These are phyloP conservation scores for Rhytidiadelphus loreus DNA, from an alignment of 225 moss, liverwort and hornwort species.

Conservation along the genomic window DNA sequence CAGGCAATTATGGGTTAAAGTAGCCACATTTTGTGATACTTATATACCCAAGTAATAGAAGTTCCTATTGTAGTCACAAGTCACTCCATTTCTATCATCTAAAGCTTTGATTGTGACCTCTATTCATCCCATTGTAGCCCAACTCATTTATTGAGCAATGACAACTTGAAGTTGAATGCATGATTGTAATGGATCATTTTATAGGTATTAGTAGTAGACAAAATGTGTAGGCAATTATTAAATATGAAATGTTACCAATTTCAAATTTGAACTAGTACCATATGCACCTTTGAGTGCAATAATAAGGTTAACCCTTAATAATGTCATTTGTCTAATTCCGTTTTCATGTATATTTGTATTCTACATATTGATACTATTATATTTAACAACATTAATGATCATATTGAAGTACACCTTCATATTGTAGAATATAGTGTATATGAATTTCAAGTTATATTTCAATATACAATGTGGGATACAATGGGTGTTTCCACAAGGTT, in stretches of 20 bases:
- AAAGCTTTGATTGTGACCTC: neutral
- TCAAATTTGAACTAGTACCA: neutral
- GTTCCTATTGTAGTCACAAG: neutral
- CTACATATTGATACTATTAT: neutral
- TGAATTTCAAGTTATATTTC: neutral
- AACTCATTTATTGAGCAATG: neutral
- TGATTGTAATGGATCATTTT: neutral
- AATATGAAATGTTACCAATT: too few relatives aligned
- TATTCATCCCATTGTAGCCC: neutral
- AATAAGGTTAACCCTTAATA: neutral
- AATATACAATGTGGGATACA: fast-evolving
- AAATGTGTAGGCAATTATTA: neutral
- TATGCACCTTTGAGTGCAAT: neutral
- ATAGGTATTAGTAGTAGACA: fast-evolving
- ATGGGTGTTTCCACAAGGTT: fast-evolving
- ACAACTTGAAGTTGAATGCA: neutral
- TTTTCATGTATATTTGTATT: neutral
- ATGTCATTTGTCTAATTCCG: neutral
- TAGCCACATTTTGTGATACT: neutral
- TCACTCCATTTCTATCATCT: neutral
- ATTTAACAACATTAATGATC: too few relatives aligned
- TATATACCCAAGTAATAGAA: fast-evolving
- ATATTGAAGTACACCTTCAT: neutral
- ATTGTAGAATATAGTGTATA: neutral
- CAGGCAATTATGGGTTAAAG: neutral